phyloP scores from a whole-genome alignment of 352 stramenopile genomes.

The Halophytophthora polymorphica region DNA sequence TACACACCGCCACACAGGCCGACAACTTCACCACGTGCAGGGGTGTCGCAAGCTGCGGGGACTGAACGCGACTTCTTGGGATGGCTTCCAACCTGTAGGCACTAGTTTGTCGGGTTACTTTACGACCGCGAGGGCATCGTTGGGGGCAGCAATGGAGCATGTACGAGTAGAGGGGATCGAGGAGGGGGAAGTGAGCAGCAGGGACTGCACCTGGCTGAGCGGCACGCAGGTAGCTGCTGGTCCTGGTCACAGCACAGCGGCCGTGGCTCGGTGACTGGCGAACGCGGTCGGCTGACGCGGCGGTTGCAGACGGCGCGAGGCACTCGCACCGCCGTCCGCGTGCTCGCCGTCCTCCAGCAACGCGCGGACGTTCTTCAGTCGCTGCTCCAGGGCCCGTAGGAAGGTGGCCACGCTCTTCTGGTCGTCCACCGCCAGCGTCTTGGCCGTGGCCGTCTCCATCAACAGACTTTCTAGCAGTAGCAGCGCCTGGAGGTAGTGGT shows the following conservation, averaged over 20 bases:
- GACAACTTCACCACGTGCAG: no score
- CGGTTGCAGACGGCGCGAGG: constrained; percentile 12
- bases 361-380: constrained; percentile 46
- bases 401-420: constrained; percentile 53
- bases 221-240: neutral
- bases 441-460: constrained; percentile 32
- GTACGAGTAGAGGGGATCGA: no score
- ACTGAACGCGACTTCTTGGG: no score
- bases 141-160: no score
- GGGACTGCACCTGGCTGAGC: no score
- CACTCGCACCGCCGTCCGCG: constrained; percentile 8
- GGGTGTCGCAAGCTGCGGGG: no score
- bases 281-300: constrained; percentile 6
- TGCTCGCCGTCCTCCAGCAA: constrained; percentile 21
- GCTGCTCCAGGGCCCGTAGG: constrained; percentile 45
- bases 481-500: constrained; percentile 59
- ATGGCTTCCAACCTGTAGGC: no score
- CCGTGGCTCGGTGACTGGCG: constrained; percentile 16
- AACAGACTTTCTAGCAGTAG: constrained; percentile 62
- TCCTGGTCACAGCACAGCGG: constrained; percentile 17
- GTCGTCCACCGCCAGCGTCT: constrained; percentile 36
- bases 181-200: no score
- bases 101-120: no score
- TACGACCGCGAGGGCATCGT: no score
- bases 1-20: no score